phyloP scores from a whole-genome alignment of 1,284 basidiomycete species.

The Termitomyces sp. region DNA sequence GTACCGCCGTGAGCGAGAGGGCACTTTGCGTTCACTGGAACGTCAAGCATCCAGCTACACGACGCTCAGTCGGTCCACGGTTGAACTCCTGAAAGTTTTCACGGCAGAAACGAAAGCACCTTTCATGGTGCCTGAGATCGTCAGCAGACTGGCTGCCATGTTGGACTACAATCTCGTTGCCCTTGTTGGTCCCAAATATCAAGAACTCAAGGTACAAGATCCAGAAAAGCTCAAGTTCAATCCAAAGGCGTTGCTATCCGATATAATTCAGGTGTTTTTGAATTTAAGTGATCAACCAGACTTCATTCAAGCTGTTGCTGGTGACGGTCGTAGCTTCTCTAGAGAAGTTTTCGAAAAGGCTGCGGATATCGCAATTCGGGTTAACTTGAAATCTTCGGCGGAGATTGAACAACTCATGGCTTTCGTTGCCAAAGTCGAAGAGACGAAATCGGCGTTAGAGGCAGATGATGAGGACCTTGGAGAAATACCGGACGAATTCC shows the following conservation, averaged over 20 bases:
- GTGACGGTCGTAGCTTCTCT: constrained; percentile 88
- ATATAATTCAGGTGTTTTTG: constrained; percentile 89
- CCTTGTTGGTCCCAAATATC: constrained; percentile 83
- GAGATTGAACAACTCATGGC: constrained; percentile 73
- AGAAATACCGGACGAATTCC: constrained; percentile 93
- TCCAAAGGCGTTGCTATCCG: constrained; percentile 78
- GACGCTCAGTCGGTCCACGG: constrained; percentile 81
- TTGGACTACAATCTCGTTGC: constrained; percentile 92
- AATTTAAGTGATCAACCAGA: constrained; percentile 79
- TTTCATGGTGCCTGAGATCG: constrained; percentile 96
- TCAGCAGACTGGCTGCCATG: constrained; percentile 94
- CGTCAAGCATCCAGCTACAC: constrained; percentile 83
- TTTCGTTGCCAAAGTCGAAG: constrained; percentile 85
- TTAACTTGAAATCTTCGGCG: constrained; percentile 71
- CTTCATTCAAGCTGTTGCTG: constrained; percentile 88
- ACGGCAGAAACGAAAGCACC: constrained; percentile 88
- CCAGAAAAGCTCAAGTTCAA: constrained; percentile 89
- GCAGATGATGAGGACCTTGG: constrained; percentile 86
- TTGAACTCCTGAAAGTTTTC: constrained; percentile 87
- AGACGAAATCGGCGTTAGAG: constrained; percentile 69
- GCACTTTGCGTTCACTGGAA: constrained; percentile 76
- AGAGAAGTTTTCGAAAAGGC: constrained; percentile 84
- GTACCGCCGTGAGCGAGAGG: constrained; percentile 82
- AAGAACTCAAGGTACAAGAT: constrained; percentile 82
- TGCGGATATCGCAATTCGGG: constrained; percentile 62